Evolutionary conservation across 2,329 filamentous ascomycete species (phyloP).

Genomic region (Thielaviopsis musarum): DNA sequence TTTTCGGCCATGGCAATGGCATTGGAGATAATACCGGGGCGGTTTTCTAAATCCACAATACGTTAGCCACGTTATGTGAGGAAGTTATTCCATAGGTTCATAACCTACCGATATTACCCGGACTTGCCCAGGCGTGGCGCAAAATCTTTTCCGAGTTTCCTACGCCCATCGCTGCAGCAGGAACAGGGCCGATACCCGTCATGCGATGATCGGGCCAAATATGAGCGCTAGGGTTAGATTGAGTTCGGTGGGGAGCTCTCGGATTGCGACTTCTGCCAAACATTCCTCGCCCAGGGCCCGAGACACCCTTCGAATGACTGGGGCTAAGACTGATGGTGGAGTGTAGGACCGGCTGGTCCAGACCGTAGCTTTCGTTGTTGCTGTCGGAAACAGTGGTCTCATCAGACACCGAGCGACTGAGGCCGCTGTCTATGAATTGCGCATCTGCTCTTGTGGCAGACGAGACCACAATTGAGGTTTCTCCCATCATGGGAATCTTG

Average conservation of each 20-base stretch:
- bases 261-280: conserved; percentile 52
- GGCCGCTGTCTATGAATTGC: background rate
- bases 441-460: background rate
- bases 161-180: conserved; percentile 16
- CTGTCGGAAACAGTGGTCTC: background rate
- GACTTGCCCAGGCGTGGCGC: background rate
- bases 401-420: background rate
- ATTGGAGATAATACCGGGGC: conserved; percentile 67
- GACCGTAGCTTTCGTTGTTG: background rate
- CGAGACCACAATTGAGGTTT: conserved; percentile 23
- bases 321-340: background rate
- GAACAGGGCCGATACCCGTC: conserved; percentile 9
- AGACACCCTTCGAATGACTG: conserved; percentile 44
- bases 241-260: conserved; percentile 43
- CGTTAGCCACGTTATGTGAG: too few relatives aligned
- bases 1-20: conserved; percentile 82
- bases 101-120: background rate
- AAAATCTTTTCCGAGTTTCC: conserved; percentile 27
- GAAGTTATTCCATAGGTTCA: background rate
- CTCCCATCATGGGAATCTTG: conserved; percentile 84
- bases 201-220: conserved; percentile 7
- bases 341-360: background rate
- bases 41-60: conserved; percentile 15
- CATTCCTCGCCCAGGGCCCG: conserved; percentile 69
- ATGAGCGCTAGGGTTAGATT: conserved; percentile 16